A percentile compares a stretch with the other conserved stretches of the same genome.
Conservation (phyloP, 2,329 filamentous ascomycete genomes). For the Aspergillus eucalypticola region DNA sequence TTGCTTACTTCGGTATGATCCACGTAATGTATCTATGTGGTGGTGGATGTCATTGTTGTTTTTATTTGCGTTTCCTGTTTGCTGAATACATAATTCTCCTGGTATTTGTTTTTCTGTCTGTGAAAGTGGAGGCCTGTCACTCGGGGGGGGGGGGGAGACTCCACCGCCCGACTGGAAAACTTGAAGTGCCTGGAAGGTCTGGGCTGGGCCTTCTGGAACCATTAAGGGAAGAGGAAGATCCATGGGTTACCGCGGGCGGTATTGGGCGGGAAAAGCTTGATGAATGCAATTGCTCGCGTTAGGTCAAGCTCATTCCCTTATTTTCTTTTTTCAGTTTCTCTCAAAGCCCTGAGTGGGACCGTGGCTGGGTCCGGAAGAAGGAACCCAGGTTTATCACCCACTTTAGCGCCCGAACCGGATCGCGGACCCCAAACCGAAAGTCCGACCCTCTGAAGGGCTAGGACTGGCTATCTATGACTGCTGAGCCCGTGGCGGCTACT, state of each 20-base stretch:
- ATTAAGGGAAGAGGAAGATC: constrained; percentile 7
- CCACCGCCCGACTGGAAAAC: background rate
- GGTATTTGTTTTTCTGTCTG: too few species aligned
- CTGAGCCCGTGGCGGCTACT: constrained; percentile 2
- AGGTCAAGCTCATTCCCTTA: constrained; percentile 5
- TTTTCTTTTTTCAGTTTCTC: background rate
- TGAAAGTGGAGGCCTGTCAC: background rate
- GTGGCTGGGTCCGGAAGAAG: constrained; percentile 6
- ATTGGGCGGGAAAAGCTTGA: background rate
- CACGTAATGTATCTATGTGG: too few species aligned
- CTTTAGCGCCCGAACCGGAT: constrained; percentile 23
- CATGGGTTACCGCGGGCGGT: background rate
- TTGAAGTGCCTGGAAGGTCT: too few species aligned
- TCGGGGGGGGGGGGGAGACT: background rate
- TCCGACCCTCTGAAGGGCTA: constrained; percentile 12
- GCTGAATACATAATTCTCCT: too few species aligned
- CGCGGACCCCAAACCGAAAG: constrained; percentile 8
- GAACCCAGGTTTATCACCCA: constrained; percentile 2
- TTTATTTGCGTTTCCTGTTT: too few species aligned
- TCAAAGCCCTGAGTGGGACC: constrained; percentile 19
- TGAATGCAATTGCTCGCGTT: background rate
- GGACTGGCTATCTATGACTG: background rate
- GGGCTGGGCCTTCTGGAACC: constrained; percentile 16
- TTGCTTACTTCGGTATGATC: too few species aligned
- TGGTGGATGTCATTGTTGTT: too few species aligned